phyloP scores from a whole-genome alignment of 176 grass and related monocot genomes.

The Miscanthus lutarioriparius region DNA sequence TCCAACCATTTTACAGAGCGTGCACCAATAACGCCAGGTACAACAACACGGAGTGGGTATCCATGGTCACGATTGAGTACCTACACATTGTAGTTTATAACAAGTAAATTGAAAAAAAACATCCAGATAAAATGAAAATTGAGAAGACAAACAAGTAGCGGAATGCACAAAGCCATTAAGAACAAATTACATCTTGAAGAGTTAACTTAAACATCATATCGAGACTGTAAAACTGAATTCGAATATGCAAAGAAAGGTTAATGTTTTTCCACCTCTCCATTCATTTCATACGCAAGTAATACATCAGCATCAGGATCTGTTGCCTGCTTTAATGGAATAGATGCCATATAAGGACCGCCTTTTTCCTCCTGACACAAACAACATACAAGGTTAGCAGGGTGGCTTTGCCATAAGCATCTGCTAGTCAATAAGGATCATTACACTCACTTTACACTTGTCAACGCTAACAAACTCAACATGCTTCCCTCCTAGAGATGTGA shows the following conservation, averaged over 20 bases:
- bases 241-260: conserved; percentile 11
- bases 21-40: conserved; percentile 85
- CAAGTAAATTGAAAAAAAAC: not conserved
- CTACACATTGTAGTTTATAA: conserved; percentile 40
- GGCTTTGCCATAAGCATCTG: not conserved
- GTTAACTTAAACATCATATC: conserved; percentile 8
- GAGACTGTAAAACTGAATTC: not conserved
- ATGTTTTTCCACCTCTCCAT: conserved; percentile 72
- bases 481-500: conserved; percentile 79
- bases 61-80: conserved; percentile 82
- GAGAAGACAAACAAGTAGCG: not conserved
- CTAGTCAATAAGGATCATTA: conserved; percentile 7
- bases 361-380: conserved; percentile 86
- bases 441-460: conserved; percentile 88
- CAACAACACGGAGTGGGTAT: conserved; percentile 74
- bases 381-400: not conserved
- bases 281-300: conserved; percentile 99
- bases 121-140: not conserved
- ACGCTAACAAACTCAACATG: conserved; percentile 87
- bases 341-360: conserved; percentile 95
- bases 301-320: conserved; percentile 94
- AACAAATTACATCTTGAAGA: not conserved
- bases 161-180: not conserved
- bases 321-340: conserved; percentile 86
- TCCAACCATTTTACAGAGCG: conserved; percentile 93